A percentile compares a stretch with the other conserved stretches of the same genome.
phyloP scores from a whole-genome alignment of 305 asterid species.

The Andrographis paniculata region DNA sequence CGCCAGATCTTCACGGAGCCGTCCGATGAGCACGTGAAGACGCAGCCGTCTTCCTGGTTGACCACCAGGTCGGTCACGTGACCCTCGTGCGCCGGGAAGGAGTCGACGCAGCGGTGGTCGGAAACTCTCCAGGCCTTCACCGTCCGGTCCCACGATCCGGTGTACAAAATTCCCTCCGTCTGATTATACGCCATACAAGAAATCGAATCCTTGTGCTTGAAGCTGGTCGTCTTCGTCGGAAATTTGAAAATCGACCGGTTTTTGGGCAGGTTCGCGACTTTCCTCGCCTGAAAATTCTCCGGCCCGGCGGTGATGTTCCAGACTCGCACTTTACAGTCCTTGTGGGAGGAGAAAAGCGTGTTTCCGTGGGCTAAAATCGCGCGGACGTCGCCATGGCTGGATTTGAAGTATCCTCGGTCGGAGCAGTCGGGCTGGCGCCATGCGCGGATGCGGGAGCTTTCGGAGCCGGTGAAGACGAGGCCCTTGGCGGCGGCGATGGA shows the following conservation, averaged over 20 bases:
- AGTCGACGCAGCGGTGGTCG: conserved; percentile 56
- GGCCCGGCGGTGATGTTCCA: conserved; percentile 35
- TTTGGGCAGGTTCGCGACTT: conserved; percentile 37
- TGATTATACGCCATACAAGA: conserved; percentile 90
- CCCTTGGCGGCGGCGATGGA: conserved; percentile 55
- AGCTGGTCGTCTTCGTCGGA: not conserved
- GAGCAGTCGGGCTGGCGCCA: conserved; percentile 82
- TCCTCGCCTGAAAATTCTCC: conserved; percentile 46
- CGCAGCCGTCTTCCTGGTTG: conserved; percentile 67
- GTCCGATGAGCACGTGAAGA: conserved; percentile 75
- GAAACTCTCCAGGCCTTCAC: conserved; percentile 63
- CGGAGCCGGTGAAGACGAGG: conserved; percentile 69
- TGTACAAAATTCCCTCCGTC: conserved; percentile 68
- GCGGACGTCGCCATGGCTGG: conserved; percentile 48
- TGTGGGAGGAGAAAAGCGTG: conserved; percentile 64
- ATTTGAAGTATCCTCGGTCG: conserved; percentile 50
- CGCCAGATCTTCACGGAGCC: conserved; percentile 84
- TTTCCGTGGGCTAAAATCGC: conserved; percentile 52
- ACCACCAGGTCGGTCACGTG: conserved; percentile 45
- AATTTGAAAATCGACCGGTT: conserved; percentile 20
- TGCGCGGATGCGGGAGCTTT: conserved; percentile 63
- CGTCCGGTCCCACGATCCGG: conserved; percentile 68
- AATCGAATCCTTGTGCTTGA: conserved; percentile 41
- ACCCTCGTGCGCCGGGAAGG: conserved; percentile 67
- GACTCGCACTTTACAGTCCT: conserved; percentile 42